Conservation (phyloP, 148 eudicot genomes). For the Selenicereus undatus region DNA sequence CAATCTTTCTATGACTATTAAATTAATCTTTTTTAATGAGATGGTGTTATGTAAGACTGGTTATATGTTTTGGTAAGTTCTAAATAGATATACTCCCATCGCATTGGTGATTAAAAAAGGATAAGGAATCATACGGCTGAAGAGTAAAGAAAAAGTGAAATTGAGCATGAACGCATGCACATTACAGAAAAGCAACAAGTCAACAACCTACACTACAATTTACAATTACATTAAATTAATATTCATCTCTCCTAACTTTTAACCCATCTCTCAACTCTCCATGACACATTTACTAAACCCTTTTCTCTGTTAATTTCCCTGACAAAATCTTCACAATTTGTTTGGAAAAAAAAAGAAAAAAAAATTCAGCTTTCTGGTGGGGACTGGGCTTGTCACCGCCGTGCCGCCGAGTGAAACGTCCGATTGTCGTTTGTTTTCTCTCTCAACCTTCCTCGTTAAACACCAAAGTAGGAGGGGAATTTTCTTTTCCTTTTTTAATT, state of each 20-base stretch:
- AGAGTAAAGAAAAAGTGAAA: conserved; percentile 22
- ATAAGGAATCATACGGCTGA: background rate
- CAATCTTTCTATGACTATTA: no score
- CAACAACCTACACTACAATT: background rate
- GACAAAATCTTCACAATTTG: background rate
- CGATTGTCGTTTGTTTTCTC: background rate
- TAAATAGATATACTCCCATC: no score
- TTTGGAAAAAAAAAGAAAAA: background rate
- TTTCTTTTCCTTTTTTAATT: conserved; percentile 4
- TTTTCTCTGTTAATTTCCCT: no score
- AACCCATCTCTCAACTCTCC: no score
- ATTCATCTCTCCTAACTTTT: no score
- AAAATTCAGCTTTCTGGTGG: background rate
- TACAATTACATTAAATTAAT: background rate
- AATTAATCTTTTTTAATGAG: no score
- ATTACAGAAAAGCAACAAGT: background rate
- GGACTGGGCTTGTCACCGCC: background rate
- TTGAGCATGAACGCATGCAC: background rate
- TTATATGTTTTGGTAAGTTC: no score
- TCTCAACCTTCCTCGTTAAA: background rate
- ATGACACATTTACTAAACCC: no score
- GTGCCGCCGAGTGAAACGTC: conserved; percentile 1
- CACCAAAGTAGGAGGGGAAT: background rate
- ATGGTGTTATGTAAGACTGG: no score
- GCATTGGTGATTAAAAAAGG: background rate